These are phyloP conservation scores for Cutaneotrichosporon cyanovorans DNA, from an alignment of 1,284 basidiomycete species.

Conservation along the genomic window DNA sequence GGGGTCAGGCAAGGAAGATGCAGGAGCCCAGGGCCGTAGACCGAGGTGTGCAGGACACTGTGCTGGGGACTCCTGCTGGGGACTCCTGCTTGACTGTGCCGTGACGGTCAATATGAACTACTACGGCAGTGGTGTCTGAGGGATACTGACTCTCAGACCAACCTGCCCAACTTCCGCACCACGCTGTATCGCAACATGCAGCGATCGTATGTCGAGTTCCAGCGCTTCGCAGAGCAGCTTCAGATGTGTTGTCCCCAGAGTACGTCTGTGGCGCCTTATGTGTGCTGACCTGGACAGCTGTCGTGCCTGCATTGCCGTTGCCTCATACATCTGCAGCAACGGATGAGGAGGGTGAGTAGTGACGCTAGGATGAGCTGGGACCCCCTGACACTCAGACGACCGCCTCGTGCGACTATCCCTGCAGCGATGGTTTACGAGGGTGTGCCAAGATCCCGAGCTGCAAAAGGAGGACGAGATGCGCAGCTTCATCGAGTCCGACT, in stretches of 20 bases:
- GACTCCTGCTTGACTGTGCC: too few relatives aligned
- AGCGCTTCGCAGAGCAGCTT: conserved; percentile 80
- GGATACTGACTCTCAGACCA: conserved; percentile 58
- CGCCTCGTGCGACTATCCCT: conserved; percentile 83
- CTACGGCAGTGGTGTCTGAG: neutral
- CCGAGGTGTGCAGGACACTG: too few relatives aligned
- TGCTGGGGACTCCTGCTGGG: too few relatives aligned
- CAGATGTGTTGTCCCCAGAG: conserved; percentile 75
- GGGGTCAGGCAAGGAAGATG: too few relatives aligned
- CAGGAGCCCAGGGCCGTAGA: too few relatives aligned
- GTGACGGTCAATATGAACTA: too few relatives aligned
- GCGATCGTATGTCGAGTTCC: conserved; percentile 82
- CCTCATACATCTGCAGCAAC: conserved; percentile 87
- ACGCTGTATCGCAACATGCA: conserved; percentile 83
- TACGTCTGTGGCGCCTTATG: conserved; percentile 14
- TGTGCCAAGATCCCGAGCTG: conserved; percentile 80
- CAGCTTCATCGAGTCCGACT: conserved; percentile 89
- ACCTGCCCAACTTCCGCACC: conserved; percentile 80
- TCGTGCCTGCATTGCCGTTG: conserved; percentile 81
- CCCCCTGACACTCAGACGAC: conserved; percentile 54
- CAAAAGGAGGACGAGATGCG: conserved; percentile 81
- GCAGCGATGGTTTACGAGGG: conserved; percentile 81
- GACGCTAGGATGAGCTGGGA: too few relatives aligned
- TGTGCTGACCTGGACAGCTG: conserved; percentile 50
- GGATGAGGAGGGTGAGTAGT: conserved; percentile 67